Conservation (phyloP, 352 stramenopile species). For the Elongisporangium prolatum region DNA sequence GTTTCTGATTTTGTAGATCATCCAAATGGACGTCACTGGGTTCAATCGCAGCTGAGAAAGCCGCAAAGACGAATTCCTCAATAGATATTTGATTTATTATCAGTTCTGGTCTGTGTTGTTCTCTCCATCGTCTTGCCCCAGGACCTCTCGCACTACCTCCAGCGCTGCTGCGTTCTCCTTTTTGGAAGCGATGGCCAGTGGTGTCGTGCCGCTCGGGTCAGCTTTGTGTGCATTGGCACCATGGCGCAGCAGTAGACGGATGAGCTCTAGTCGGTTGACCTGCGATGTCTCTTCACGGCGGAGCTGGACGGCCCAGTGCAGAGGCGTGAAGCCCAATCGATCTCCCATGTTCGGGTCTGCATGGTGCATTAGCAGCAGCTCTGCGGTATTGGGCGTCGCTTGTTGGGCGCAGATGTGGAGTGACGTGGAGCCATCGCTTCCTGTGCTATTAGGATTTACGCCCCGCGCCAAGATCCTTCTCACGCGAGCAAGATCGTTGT, state of each 20-base stretch:
- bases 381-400: slow-evolving; percentile 48
- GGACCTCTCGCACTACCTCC: slow-evolving; percentile 50
- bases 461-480: slow-evolving; percentile 55
- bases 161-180: slow-evolving; percentile 64
- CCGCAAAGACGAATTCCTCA: neutral
- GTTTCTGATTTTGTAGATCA: slow-evolving; percentile 25
- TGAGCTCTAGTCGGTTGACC: slow-evolving; percentile 61
- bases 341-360: slow-evolving; percentile 61
- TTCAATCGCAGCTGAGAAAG: slow-evolving; percentile 58
- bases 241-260: slow-evolving; percentile 56
- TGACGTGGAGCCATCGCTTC: slow-evolving; percentile 58
- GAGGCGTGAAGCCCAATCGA: slow-evolving; percentile 62
- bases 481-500: slow-evolving; percentile 64
- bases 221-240: slow-evolving; percentile 40
- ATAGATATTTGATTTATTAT: slow-evolving; percentile 5
- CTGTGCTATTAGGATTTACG: slow-evolving; percentile 42
- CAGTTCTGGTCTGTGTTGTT: slow-evolving; percentile 5
- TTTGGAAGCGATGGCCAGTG: slow-evolving; percentile 58
- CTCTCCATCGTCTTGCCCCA: slow-evolving; percentile 14
- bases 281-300: slow-evolving; percentile 67
- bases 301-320: slow-evolving; percentile 82
- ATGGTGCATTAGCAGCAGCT: slow-evolving; percentile 54
- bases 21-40: slow-evolving; percentile 70
- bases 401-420: slow-evolving; percentile 81
- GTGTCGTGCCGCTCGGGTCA: slow-evolving; percentile 45